Evolutionary conservation across 805 yeast genomes (phyloP).

Genomic region (Saccharomycopsis selenospora): DNA sequence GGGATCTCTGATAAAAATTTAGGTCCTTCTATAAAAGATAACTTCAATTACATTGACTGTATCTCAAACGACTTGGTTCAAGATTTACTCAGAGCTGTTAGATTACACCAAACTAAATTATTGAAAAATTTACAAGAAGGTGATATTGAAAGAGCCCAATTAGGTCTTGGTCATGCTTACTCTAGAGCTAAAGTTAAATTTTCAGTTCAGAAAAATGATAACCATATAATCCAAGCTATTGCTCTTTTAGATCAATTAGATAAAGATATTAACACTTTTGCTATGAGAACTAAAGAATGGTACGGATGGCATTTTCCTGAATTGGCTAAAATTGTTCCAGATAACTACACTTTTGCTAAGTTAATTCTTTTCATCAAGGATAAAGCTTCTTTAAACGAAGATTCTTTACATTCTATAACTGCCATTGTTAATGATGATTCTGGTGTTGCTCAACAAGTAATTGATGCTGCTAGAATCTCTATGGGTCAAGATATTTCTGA

Average conservation of each 20-base stretch:
- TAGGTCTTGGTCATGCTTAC: constrained; percentile 98
- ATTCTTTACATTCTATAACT: constrained; percentile 82
- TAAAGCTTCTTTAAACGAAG: constrained; percentile 75
- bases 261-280: constrained; percentile 94
- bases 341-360: constrained; percentile 80
- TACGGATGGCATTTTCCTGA: constrained; percentile 99
- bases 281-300: constrained; percentile 98
- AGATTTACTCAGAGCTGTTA: constrained; percentile 90
- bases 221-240: constrained; percentile 98
- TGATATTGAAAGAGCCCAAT: constrained; percentile 95
- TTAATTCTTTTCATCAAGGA: constrained; percentile 78
- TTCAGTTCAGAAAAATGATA: constrained; percentile 96
- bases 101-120: constrained; percentile 82
- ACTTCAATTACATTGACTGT: constrained; percentile 83
- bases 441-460: constrained; percentile 81
- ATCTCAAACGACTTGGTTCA: constrained; percentile 87
- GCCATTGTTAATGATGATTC: constrained; percentile 82
- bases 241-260: constrained; percentile 95
- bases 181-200: constrained; percentile 99
- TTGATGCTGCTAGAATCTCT: constrained; percentile 92
- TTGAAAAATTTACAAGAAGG: constrained; percentile 89
- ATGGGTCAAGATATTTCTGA: constrained; percentile 99
- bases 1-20: constrained; percentile 93
- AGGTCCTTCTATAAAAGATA: constrained; percentile 94
- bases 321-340: constrained; percentile 84